Evolutionary conservation across 306 rosid genomes (phyloP).

Genomic region (Citrullus amarus): DNA sequence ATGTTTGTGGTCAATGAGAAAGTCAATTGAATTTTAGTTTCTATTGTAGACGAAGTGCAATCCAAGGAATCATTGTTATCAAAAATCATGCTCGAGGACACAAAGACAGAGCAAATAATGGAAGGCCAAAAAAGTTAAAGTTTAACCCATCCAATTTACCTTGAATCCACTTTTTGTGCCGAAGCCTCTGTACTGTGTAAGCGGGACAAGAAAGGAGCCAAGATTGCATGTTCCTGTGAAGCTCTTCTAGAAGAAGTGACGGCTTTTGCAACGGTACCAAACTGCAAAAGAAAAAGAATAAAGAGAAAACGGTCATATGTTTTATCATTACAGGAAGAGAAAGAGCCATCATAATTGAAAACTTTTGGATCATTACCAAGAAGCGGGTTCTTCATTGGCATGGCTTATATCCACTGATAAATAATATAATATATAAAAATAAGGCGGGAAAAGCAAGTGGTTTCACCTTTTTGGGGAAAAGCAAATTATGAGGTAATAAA

Average conservation of each 20-base stretch:
- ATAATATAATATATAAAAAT: neutral
- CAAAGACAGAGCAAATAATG: neutral
- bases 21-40: neutral
- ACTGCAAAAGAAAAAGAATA: conserved; percentile 24
- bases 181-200: conserved; percentile 35
- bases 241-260: conserved; percentile 22
- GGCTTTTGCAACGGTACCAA: conserved; percentile 31
- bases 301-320: neutral
- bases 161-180: conserved; percentile 33
- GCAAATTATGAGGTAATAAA: neutral
- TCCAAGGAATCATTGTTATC: neutral
- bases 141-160: conserved; percentile 26
- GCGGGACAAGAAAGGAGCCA: conserved; percentile 35
- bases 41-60: neutral
- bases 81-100: neutral
- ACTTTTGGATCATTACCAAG: neutral
- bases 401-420: neutral
- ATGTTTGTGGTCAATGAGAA: conserved; percentile 3
- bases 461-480: neutral
- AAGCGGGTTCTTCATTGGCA: neutral
- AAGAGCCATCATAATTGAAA: neutral
- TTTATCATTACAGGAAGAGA: neutral
- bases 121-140: neutral
- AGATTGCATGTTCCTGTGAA: conserved; percentile 28
- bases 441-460: neutral